These are phyloP conservation scores for Chondrus crispus DNA, from an alignment of 23 red algal species.

Conservation along the genomic window DNA sequence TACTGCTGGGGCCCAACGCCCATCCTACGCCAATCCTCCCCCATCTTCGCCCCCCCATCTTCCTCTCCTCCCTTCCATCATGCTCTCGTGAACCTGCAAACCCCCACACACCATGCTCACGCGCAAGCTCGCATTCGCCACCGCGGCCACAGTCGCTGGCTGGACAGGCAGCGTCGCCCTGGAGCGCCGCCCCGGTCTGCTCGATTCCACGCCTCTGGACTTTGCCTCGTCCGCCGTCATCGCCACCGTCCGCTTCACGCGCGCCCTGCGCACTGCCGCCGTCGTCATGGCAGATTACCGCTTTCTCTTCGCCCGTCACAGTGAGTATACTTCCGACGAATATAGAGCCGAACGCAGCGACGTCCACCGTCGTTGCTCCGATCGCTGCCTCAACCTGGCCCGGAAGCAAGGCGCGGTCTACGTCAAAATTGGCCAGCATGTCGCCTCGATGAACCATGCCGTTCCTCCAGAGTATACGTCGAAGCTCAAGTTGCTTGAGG, in stretches of 20 bases:
- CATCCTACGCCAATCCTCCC: not conserved
- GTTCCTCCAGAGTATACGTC: conserved; percentile 48
- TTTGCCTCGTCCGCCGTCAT: conserved; percentile 18
- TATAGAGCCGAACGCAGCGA: conserved; percentile 19
- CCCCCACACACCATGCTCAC: not conserved
- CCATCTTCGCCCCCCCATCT: not conserved
- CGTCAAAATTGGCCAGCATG: conserved; percentile 71
- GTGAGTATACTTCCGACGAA: conserved; percentile 8
- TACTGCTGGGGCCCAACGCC: no score
- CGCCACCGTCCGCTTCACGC: conserved; percentile 39
- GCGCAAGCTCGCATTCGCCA: not conserved
- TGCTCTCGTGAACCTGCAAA: no score
- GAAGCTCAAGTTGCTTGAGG: conserved; percentile 11
- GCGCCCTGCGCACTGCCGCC: conserved; percentile 18
- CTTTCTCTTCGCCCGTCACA: conserved; percentile 34
- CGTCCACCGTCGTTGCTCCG: conserved; percentile 22
- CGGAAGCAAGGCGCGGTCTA: conserved; percentile 65
- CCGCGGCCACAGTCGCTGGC: not conserved
- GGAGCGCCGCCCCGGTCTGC: conserved; percentile 1
- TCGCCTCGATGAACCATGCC: conserved; percentile 47
- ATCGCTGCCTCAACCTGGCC: not conserved
- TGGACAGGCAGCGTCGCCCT: no score
- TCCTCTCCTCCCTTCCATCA: not conserved
- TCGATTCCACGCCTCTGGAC: not conserved
- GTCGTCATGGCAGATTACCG: conserved; percentile 41